A percentile compares a stretch with the other conserved stretches of the same genome.
phyloP scores from a whole-genome alignment of 148 eudicot species.

The Gaultheria prostrata region DNA sequence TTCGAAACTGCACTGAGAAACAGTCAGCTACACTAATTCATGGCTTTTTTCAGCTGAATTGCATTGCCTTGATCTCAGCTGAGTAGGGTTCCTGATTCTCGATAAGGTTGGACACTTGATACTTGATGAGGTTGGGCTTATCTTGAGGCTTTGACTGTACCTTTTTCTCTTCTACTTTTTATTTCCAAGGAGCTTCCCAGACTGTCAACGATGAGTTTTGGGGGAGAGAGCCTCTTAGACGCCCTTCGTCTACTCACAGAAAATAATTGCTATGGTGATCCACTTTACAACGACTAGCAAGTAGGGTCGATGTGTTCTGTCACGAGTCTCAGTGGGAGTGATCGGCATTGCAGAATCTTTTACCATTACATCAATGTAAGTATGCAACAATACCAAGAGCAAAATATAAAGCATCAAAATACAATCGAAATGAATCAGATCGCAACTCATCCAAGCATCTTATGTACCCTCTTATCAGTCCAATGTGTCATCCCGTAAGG shows the following conservation, averaged over 20 bases:
- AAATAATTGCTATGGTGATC: background rate
- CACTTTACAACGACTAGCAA: background rate
- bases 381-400: background rate
- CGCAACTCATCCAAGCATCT: background rate
- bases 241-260: background rate
- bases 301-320: background rate
- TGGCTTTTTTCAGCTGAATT: background rate
- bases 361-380: background rate
- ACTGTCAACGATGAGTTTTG: background rate
- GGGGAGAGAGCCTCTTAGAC: background rate
- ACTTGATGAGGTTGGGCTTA: background rate
- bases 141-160: background rate
- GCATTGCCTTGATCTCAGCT: background rate
- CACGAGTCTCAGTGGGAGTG: background rate
- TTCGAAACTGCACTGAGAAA: background rate
- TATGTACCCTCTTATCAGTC: background rate
- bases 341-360: background rate
- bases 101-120: background rate
- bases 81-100: background rate
- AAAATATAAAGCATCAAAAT: background rate
- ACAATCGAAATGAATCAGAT: slow-evolving; percentile 4
- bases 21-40: background rate
- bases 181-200: background rate
- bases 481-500: background rate
- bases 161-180: background rate